Evolutionary conservation across 768 basidiomycete genomes (phyloP).

Genomic region (Auricularia heimuer): DNA sequence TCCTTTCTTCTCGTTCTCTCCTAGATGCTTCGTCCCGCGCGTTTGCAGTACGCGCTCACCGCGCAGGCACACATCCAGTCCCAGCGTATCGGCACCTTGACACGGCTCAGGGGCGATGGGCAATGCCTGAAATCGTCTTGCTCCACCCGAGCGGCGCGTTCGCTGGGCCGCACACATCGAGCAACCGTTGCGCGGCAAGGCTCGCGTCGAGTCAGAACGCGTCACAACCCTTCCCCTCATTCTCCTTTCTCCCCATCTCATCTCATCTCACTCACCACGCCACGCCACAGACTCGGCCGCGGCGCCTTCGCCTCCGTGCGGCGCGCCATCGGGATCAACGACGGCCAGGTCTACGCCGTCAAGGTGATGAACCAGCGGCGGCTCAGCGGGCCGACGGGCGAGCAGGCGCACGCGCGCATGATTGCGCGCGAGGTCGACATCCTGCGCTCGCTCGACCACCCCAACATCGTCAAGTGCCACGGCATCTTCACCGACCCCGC

Average conservation of each 20-base stretch:
- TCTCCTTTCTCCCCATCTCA: not conserved
- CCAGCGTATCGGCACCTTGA: too few relatives aligned
- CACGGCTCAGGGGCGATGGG: too few relatives aligned
- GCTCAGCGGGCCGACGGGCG: constrained; percentile 7
- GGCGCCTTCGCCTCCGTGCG: constrained; percentile 89
- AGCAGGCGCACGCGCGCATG: constrained; percentile 20
- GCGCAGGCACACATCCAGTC: too few relatives aligned
- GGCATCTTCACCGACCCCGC: constrained; percentile 65
- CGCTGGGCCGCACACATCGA: too few relatives aligned
- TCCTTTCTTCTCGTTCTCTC: not conserved
- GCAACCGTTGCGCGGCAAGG: too few relatives aligned
- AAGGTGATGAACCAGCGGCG: constrained; percentile 37
- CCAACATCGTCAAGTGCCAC: constrained; percentile 70
- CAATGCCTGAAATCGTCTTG: too few relatives aligned
- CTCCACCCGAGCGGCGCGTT: too few relatives aligned
- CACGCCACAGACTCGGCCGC: constrained; percentile 55
- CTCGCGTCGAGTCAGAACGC: too few relatives aligned
- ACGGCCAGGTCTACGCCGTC: constrained; percentile 72
- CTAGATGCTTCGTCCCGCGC: not conserved
- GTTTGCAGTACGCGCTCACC: too few relatives aligned
- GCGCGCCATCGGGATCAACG: constrained; percentile 63
- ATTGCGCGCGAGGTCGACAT: constrained; percentile 73
- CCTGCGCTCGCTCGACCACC: constrained; percentile 65
- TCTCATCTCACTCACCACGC: not conserved
- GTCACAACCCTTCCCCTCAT: too few relatives aligned